Evolutionary conservation across 306 rosid genomes (phyloP).

Genomic region (Sindora glabra): DNA sequence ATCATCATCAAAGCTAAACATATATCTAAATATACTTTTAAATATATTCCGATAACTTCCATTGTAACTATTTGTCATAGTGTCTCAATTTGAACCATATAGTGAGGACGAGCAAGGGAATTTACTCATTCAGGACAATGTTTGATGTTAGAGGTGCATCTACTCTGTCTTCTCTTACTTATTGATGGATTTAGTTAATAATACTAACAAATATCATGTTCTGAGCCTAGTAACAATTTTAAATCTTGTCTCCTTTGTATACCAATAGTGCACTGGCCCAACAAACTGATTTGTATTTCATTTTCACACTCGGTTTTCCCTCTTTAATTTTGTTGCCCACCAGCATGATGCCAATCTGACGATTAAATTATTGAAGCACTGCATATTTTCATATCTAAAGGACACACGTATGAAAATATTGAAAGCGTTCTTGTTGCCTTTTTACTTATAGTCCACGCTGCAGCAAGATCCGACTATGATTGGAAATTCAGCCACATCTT

Average conservation of each 20-base stretch:
- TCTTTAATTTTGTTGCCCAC: conserved; percentile 15
- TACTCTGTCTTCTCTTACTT: conserved; percentile 19
- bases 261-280: conserved; percentile 5
- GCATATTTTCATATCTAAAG: conserved; percentile 6
- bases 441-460: too few relatives aligned
- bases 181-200: conserved; percentile 22
- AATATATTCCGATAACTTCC: too few relatives aligned
- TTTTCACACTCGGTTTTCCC: not conserved
- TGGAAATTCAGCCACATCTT: not conserved
- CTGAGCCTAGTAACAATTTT: conserved; percentile 20
- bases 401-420: too few relatives aligned
- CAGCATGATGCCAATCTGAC: conserved; percentile 16
- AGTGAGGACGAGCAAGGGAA: conserved; percentile 24
- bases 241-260: conserved; percentile 18
- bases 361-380: conserved; percentile 6
- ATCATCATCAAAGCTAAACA: too few relatives aligned
- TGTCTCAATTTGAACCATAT: too few relatives aligned
- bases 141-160: conserved; percentile 19
- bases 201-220: conserved; percentile 27
- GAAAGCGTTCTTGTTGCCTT: too few relatives aligned
- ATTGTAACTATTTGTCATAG: too few relatives aligned
- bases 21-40: too few relatives aligned
- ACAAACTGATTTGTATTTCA: not conserved
- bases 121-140: conserved; percentile 14
- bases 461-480: not conserved